phyloP scores from a whole-genome alignment of 805 yeast genomes.

The Yamadazyma tumulicola region DNA sequence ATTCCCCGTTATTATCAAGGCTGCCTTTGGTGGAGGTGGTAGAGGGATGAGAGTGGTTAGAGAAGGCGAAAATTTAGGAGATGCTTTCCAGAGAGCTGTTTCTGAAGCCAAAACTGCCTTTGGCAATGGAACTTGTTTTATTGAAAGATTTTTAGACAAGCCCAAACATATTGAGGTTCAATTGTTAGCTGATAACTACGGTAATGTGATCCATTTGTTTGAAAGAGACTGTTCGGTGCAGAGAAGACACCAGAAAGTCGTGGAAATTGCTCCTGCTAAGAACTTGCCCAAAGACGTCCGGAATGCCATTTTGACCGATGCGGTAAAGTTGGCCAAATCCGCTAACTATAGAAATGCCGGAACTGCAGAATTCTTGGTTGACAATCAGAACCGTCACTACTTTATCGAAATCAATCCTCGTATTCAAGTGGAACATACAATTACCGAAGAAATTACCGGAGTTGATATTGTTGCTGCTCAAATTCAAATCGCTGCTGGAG shows the following conservation, averaged over 20 bases:
- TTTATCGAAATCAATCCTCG: conserved; percentile 98
- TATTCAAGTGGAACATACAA: conserved; percentile 97
- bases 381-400: conserved; percentile 89
- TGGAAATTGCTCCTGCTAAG: conserved; percentile 97
- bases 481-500: conserved; percentile 98
- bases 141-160: conserved; percentile 89
- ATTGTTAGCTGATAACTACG: conserved; percentile 87
- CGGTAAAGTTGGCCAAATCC: conserved; percentile 83
- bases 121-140: conserved; percentile 97
- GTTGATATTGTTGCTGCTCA: conserved; percentile 97
- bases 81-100: conserved; percentile 89
- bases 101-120: conserved; percentile 95
- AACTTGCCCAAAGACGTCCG: conserved; percentile 79
- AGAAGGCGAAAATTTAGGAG: conserved; percentile 89
- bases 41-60: conserved; percentile 99
- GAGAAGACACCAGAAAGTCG: conserved; percentile 98
- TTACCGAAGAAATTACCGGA: conserved; percentile 98
- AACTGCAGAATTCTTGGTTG: conserved; percentile 96
- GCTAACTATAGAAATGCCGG: conserved; percentile 97
- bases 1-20: conserved; percentile 94
- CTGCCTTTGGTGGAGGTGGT: conserved; percentile 99
- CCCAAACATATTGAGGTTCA: conserved; percentile 99
- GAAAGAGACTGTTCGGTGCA: conserved; percentile 99
- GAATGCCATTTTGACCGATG: conserved; percentile 90
- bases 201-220: conserved; percentile 91